These are phyloP conservation scores for Fusarium tanahbumbuense DNA, from an alignment of 2,329 filamentous ascomycete genomes.

Conservation along the genomic window DNA sequence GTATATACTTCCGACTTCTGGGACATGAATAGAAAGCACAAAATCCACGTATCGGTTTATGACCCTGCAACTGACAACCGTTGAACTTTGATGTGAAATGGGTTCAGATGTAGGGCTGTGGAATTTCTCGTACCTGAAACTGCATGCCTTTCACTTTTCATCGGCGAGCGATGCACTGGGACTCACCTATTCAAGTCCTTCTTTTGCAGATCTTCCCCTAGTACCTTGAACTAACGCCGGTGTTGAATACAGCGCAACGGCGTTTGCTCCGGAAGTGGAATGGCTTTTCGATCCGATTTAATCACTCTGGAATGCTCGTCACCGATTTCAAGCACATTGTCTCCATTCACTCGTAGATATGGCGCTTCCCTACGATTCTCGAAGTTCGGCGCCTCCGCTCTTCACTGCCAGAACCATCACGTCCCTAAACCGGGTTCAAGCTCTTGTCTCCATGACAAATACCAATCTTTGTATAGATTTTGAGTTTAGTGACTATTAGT, in stretches of 20 bases:
- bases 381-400: constrained; percentile 37
- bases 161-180: background rate
- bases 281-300: background rate
- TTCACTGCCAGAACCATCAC: background rate
- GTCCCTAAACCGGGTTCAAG: constrained; percentile 1
- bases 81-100: constrained; percentile 8
- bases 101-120: background rate
- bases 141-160: background rate
- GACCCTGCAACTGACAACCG: background rate
- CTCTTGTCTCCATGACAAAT: constrained; percentile 25
- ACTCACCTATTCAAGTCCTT: background rate
- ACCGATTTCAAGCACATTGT: background rate
- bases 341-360: background rate
- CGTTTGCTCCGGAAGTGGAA: constrained; percentile 5
- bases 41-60: no score
- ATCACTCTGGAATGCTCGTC: background rate
- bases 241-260: constrained; percentile 4
- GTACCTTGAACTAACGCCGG: constrained; percentile 16
- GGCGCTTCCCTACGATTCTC: background rate
- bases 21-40: background rate
- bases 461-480: background rate
- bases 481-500: background rate
- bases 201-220: constrained; percentile 12
- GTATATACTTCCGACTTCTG: background rate
- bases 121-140: background rate